Percentiles rank a stretch among this genome's conserved stretches.
Conservation (phyloP, 768 basidiomycete species). For the Phylloporus sp. region DNA sequence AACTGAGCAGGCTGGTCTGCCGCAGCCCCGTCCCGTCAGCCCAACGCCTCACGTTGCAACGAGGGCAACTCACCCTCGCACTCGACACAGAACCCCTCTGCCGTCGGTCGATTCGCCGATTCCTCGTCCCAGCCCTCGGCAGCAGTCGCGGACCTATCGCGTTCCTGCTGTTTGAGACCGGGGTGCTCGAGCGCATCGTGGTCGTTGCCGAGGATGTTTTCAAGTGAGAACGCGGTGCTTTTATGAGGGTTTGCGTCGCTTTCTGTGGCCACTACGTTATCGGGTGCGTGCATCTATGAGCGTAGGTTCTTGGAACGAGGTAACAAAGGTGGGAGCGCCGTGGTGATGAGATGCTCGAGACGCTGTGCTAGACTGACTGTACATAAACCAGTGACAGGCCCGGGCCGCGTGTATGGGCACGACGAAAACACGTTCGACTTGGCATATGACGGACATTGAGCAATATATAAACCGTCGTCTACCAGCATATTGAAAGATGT, state of each 20-base stretch:
- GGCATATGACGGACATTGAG: too few species aligned
- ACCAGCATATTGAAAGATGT: not conserved
- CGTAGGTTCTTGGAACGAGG: not conserved
- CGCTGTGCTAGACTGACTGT: slow-evolving; percentile 2
- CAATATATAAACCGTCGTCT: too few species aligned
- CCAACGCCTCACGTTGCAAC: not conserved
- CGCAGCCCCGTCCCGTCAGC: not conserved
- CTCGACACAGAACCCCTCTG: slow-evolving; percentile 73
- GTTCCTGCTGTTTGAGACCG: slow-evolving; percentile 28
- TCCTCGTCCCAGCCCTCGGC: slow-evolving; percentile 69
- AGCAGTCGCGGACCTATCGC: slow-evolving; percentile 32
- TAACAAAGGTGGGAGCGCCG: slow-evolving; percentile 5
- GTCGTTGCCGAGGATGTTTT: slow-evolving; percentile 63
- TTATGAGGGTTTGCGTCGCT: slow-evolving; percentile 3
- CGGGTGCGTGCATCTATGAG: slow-evolving; percentile 14
- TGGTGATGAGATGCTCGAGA: slow-evolving; percentile 9
- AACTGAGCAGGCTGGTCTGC: slow-evolving; percentile 81
- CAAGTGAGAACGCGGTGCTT: slow-evolving; percentile 47
- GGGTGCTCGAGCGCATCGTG: slow-evolving; percentile 62
- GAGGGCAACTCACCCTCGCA: slow-evolving; percentile 62
- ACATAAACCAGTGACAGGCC: too few species aligned
- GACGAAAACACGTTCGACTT: not conserved
- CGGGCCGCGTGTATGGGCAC: slow-evolving; percentile 21
- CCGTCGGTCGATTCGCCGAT: slow-evolving; percentile 36
- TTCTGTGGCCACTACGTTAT: slow-evolving; percentile 10